Percentiles rank a stretch among this genome's conserved stretches.
Conservation (phyloP, 768 basidiomycete species). For the Serendipita sp. region DNA sequence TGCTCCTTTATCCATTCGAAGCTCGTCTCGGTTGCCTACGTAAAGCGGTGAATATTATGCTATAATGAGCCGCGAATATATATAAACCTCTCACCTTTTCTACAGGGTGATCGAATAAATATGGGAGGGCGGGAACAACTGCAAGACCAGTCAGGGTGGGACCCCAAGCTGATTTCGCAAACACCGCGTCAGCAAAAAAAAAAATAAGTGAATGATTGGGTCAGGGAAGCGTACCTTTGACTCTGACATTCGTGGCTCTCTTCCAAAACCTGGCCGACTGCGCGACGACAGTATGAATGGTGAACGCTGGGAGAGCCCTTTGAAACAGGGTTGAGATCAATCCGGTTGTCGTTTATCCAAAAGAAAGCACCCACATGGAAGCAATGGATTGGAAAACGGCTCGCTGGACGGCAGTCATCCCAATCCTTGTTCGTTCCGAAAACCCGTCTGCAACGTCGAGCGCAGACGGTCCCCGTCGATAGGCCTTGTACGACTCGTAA, state of each 20-base stretch:
- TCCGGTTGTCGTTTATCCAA: background rate
- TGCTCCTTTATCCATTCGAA: constrained; percentile 56
- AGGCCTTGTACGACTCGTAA: constrained; percentile 68
- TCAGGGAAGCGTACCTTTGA: constrained; percentile 22
- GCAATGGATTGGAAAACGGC: constrained; percentile 68
- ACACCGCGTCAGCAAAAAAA: background rate
- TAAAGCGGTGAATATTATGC: background rate
- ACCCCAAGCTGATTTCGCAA: constrained; percentile 34
- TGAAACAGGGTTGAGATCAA: background rate
- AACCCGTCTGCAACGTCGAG: constrained; percentile 45
- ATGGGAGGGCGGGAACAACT: constrained; percentile 57
- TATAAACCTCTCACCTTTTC: constrained; percentile 27
- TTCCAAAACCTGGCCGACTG: constrained; percentile 51
- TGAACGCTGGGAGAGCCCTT: constrained; percentile 71
- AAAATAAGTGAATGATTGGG: background rate
- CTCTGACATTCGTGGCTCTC: constrained; percentile 36
- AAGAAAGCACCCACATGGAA: constrained; percentile 37
- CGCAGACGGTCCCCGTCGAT: constrained; percentile 46
- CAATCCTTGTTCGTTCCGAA: constrained; percentile 50
- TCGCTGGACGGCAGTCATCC: constrained; percentile 57
- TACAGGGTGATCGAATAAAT: constrained; percentile 64
- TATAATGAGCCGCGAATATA: no score
- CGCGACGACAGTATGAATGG: constrained; percentile 67
- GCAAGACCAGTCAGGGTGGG: constrained; percentile 53
- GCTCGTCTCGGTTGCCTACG: constrained; percentile 31